A percentile compares a stretch with the other conserved stretches of the same genome.
phyloP scores from a whole-genome alignment of 192 early-diverging fungal genomes.

The Podochytrium sp. region DNA sequence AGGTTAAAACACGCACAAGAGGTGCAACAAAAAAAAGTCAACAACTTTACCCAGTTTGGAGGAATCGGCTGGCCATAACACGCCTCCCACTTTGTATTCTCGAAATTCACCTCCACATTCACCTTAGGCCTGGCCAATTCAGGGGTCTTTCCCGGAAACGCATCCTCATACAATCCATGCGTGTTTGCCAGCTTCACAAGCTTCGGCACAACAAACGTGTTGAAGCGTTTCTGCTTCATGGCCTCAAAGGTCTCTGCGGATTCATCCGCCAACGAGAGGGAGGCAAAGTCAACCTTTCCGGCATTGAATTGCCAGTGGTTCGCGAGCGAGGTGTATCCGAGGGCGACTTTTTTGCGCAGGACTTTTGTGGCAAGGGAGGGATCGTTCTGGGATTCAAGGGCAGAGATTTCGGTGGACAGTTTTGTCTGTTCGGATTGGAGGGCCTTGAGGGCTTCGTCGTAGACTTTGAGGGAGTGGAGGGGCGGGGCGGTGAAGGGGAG shows the following conservation, averaged over 20 bases:
- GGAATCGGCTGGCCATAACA: constrained; percentile 45
- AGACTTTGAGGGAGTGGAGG: constrained; percentile 4
- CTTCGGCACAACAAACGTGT: constrained; percentile 29
- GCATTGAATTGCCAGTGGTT: constrained; percentile 27
- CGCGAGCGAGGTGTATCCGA: background rate
- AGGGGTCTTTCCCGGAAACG: constrained; percentile 27
- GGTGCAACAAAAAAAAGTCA: background rate
- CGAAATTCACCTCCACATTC: constrained; percentile 53
- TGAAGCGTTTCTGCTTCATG: constrained; percentile 42
- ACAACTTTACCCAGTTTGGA: constrained; percentile 36
- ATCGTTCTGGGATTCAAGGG: background rate
- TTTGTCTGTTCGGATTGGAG: background rate
- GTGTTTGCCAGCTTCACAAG: constrained; percentile 34
- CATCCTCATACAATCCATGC: constrained; percentile 42
- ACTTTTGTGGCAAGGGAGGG: background rate
- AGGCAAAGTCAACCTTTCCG: background rate
- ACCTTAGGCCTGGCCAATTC: constrained; percentile 26
- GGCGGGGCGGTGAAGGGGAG: background rate
- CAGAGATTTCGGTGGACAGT: background rate
- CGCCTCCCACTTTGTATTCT: constrained; percentile 49
- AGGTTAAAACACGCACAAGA: constrained; percentile 6
- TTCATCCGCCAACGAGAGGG: background rate
- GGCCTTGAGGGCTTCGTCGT: constrained; percentile 20
- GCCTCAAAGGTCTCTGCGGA: constrained; percentile 26
- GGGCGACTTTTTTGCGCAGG: background rate